A percentile compares a stretch with the other conserved stretches of the same genome.
Conservation (phyloP, 2,329 filamentous ascomycete genomes). For the Talaromyces piceae region DNA sequence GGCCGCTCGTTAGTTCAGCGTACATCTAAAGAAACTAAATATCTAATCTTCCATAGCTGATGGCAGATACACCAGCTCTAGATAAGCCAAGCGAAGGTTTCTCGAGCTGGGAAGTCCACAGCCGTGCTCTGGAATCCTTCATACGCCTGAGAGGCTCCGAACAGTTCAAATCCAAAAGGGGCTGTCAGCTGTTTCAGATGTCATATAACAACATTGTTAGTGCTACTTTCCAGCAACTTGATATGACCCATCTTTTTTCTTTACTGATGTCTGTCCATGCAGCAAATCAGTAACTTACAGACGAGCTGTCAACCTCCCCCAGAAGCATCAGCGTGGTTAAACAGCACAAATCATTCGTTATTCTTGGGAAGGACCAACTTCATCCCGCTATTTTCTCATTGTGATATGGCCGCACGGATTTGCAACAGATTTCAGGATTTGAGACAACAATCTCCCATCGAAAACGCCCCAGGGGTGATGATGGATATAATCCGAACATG, state of each 20-base stretch:
- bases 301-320: background rate
- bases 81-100: background rate
- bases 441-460: background rate
- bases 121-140: background rate
- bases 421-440: background rate
- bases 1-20: background rate
- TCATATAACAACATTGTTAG: background rate
- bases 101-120: slow-evolving; percentile 1
- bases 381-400: background rate
- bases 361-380: background rate
- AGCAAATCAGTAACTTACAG: background rate
- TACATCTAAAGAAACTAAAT: background rate
- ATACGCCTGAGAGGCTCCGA: background rate
- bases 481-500: background rate
- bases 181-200: slow-evolving; percentile 1
- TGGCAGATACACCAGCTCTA: background rate
- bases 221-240: background rate
- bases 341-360: background rate
- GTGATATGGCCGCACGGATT: background rate
- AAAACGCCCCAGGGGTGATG: background rate
- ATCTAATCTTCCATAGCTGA: background rate
- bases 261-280: background rate
- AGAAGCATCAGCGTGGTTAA: background rate
- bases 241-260: background rate
- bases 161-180: background rate